Evolutionary conservation across 106 monocot species (phyloP).

Genomic region (Gastrodia elata): DNA sequence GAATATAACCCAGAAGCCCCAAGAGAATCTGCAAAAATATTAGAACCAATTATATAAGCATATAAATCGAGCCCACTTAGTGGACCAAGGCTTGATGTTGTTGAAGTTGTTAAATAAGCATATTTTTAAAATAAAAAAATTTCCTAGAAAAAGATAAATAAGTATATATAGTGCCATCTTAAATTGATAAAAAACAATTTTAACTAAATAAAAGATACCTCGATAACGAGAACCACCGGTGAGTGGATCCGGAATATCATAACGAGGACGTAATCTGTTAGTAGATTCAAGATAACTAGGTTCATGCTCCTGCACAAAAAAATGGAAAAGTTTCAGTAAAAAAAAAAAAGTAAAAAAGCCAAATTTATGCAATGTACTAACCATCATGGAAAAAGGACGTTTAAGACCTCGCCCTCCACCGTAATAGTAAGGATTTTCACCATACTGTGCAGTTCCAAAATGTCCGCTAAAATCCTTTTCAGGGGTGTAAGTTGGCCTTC

Average conservation of each 20-base stretch:
- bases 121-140: not conserved
- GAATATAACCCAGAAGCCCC: constrained; percentile 36
- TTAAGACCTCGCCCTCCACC: constrained; percentile 45
- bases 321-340: not conserved
- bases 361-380: constrained; percentile 12
- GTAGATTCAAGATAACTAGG: constrained; percentile 38
- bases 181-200: not conserved
- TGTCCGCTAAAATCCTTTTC: constrained; percentile 42
- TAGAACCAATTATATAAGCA: not conserved
- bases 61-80: no score
- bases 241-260: constrained; percentile 44
- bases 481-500: constrained; percentile 31
- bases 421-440: constrained; percentile 56
- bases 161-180: not conserved
- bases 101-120: not conserved
- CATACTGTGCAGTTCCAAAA: constrained; percentile 25
- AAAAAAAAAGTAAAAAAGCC: not conserved
- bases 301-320: constrained; percentile 48
- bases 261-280: constrained; percentile 42
- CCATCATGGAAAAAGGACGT: constrained; percentile 64
- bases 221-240: constrained; percentile 25
- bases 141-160: not conserved
- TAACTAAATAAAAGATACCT: constrained; percentile 16
- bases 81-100: no score
- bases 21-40: constrained; percentile 28